Base-by-base conservation (phyloP, 768 basidiomycete species). In the Mycena sanguinolenta region DNA sequence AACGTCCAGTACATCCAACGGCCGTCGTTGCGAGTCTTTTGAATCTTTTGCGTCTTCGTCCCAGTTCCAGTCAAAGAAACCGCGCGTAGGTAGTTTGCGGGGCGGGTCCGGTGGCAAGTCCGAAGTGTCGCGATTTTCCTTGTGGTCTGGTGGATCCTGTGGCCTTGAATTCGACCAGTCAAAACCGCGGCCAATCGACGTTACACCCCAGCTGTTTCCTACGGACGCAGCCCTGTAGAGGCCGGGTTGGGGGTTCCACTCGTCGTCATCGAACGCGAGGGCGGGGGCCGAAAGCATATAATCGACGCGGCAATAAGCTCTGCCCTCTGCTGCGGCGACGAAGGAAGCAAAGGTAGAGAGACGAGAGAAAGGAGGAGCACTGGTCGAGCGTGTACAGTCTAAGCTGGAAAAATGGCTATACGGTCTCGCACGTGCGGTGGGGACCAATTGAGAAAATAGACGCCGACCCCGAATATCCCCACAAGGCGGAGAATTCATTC, bases 151-250 rank as follows among this genome's bases (percentile, higher is more conserved):
- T 0, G 65, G 60, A 30, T 76, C 69, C 50, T n/a, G n/a, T n/a
- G n/a, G n/a, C n/a, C 66, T 34, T 13, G 63, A 28, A 28, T 78
- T 77, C 64, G 85, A 85, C 92, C 94, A 95, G 79, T 93, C 85
- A 77, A 94, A 95, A 21, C 94, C 94, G 55, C 92, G 89, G 14
- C 94, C 94, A 55, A 95, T 91, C 42, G 89, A 93, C 23, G 94
- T 95, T 70, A 95, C 93, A 9, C 91, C 92, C 92, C 93, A 95
- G 80, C 93, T 94, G 70, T 89, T 89, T 36, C 90, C 89, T 62
- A 92, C 89, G 68, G 91, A 92, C 46, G 92, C 86, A 9, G 91
- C 82, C 68, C 88, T 84, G 80, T 90, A 89, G 23, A 91, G 84
- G 65, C 80, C 83, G 42, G 84, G 82, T 49, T 88, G 83, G 30